These are phyloP conservation scores for Suillus discolor DNA, from an alignment of 768 basidiomycete genomes.

Conservation along the genomic window DNA sequence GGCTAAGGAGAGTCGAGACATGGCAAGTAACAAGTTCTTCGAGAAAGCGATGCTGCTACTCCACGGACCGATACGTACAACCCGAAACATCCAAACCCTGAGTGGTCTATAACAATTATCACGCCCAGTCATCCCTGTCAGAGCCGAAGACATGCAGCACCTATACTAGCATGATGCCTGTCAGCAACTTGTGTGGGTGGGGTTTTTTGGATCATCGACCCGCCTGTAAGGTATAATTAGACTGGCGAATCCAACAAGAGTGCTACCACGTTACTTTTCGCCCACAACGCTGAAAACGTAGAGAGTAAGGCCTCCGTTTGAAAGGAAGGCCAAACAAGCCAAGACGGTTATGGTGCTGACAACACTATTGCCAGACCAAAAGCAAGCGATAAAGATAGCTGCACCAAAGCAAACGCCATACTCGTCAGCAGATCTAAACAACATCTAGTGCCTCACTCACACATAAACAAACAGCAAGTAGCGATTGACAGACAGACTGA, in stretches of 20 bases:
- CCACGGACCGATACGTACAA: neutral
- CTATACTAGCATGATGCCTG: neutral
- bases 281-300: neutral
- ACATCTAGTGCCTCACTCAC: neutral
- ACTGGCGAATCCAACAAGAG: no score
- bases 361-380: neutral
- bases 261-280: neutral
- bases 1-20: neutral
- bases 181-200: neutral
- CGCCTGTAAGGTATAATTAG: neutral
- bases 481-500: slow-evolving; percentile 1
- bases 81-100: neutral
- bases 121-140: neutral
- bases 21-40: neutral
- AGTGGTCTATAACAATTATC: neutral
- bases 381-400: slow-evolving; percentile 3
- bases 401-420: neutral
- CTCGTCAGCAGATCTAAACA: neutral
- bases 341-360: neutral
- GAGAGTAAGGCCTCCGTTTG: neutral
- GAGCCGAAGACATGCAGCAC: neutral
- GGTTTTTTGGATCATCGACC: neutral
- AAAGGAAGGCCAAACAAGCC: neutral
- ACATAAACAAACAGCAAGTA: slow-evolving; percentile 1
- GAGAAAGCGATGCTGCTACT: neutral